These are phyloP conservation scores for Panicum miliaceum DNA, from an alignment of 176 grass and related monocot species.

Conservation along the genomic window DNA sequence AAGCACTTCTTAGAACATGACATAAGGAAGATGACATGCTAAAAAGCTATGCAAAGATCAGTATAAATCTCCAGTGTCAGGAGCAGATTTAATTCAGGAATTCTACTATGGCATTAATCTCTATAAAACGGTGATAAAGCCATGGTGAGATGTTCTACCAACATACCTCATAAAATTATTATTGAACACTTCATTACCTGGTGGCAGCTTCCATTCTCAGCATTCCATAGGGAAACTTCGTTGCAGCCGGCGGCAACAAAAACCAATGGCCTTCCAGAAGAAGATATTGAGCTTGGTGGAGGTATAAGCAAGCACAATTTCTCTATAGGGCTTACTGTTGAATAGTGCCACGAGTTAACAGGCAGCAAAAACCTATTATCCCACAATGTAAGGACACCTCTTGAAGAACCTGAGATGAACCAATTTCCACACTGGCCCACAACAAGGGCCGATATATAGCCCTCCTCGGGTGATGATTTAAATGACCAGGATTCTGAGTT, in stretches of 20 bases:
- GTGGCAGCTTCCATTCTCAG: slow-evolving; percentile 96
- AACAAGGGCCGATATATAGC: slow-evolving; percentile 78
- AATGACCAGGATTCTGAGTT: slow-evolving; percentile 85
- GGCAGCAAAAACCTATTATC: slow-evolving; percentile 95
- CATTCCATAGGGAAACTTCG: slow-evolving; percentile 95
- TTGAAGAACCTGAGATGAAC: slow-evolving; percentile 97
- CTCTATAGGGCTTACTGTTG: slow-evolving; percentile 77
- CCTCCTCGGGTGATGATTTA: slow-evolving; percentile 75
- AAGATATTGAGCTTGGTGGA: slow-evolving; percentile 64
- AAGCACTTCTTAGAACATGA: slow-evolving; percentile 10
- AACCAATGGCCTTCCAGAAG: slow-evolving; percentile 75
- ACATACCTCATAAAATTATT: slow-evolving; percentile 28
- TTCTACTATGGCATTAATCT: slow-evolving; percentile 4
- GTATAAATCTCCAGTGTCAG: background rate
- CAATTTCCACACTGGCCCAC: slow-evolving; percentile 93
- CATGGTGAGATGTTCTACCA: background rate
- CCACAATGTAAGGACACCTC: slow-evolving; percentile 92
- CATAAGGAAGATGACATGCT: background rate
- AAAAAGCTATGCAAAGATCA: background rate
- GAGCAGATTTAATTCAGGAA: slow-evolving; percentile 28
- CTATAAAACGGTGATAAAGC: slow-evolving; percentile 1
- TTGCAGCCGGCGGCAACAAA: slow-evolving; percentile 85
- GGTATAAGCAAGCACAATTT: slow-evolving; percentile 94
- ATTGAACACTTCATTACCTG: slow-evolving; percentile 63
- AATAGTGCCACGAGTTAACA: slow-evolving; percentile 95